Evolutionary conservation across 176 grass and related monocot genomes (phyloP).

Genomic region (Raddia guianensis): DNA sequence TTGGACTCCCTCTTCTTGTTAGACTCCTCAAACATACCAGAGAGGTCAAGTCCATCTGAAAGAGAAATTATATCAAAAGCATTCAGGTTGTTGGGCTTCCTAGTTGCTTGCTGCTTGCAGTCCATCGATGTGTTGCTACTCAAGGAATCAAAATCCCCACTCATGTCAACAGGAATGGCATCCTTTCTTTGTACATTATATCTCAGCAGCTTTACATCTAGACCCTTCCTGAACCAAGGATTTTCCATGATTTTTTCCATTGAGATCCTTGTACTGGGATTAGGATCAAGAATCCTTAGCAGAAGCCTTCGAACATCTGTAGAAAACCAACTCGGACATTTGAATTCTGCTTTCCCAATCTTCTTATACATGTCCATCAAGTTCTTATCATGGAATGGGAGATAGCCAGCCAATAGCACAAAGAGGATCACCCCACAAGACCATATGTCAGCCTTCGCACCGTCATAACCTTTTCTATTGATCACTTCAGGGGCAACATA

Average conservation of each 20-base stretch:
- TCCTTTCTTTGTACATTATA: slow-evolving; percentile 40
- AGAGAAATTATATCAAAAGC: slow-evolving; percentile 95
- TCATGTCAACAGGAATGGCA: background rate
- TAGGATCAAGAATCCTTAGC: slow-evolving; percentile 84
- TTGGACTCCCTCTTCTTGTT: slow-evolving; percentile 68
- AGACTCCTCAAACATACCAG: slow-evolving; percentile 81
- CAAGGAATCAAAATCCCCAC: background rate
- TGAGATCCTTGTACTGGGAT: slow-evolving; percentile 76
- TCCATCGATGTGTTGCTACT: background rate
- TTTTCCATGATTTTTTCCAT: slow-evolving; percentile 89
- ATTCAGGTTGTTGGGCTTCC: slow-evolving; percentile 74
- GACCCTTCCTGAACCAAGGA: slow-evolving; percentile 90
- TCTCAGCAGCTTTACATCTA: slow-evolving; percentile 62
- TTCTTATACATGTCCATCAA: slow-evolving; percentile 98
- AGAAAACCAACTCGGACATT: slow-evolving; percentile 78
- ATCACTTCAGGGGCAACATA: slow-evolving; percentile 98
- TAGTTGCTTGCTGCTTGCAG: slow-evolving; percentile 35
- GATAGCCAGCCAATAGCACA: slow-evolving; percentile 82
- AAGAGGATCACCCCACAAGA: slow-evolving; percentile 95
- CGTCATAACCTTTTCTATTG: slow-evolving; percentile 85
- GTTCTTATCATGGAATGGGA: slow-evolving; percentile 93
- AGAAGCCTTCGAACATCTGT: slow-evolving; percentile 69
- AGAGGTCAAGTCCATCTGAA: slow-evolving; percentile 81
- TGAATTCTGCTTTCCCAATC: slow-evolving; percentile 88
- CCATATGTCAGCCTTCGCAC: slow-evolving; percentile 96